These are phyloP conservation scores for Aristolochia fimbriata DNA, from an alignment of 164 flowering plant genomes.

Conservation along the genomic window DNA sequence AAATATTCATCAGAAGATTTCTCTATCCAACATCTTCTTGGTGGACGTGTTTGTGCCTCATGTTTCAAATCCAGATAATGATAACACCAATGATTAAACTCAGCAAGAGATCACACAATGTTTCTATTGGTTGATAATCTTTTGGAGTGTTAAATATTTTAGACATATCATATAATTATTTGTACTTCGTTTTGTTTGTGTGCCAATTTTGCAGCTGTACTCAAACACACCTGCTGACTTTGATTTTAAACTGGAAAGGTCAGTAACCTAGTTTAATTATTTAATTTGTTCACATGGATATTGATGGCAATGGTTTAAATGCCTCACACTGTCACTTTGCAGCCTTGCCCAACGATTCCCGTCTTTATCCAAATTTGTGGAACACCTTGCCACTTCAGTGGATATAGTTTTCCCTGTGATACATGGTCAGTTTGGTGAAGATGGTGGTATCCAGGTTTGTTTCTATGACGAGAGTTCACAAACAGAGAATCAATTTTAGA, in stretches of 20 bases:
- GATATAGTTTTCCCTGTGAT: constrained; percentile 91
- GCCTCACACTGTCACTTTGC: constrained; percentile 10
- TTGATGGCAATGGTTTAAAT: not conserved
- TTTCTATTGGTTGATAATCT: too few species aligned
- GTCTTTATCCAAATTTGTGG: constrained; percentile 63
- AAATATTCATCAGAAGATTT: too few species aligned
- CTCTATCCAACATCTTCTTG: too few species aligned
- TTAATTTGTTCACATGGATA: not conserved
- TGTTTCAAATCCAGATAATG: too few species aligned
- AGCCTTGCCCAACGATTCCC: constrained; percentile 82
- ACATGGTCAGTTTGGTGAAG: constrained; percentile 93
- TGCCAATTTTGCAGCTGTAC: constrained; percentile 39
- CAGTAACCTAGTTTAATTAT: not conserved
- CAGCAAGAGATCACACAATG: too few species aligned
- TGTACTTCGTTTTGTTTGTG: too few species aligned
- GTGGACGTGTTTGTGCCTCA: too few species aligned
- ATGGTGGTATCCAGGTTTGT: constrained; percentile 84
- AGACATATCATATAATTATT: too few species aligned
- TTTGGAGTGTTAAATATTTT: too few species aligned
- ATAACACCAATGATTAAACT: too few species aligned
- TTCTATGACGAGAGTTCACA: not conserved
- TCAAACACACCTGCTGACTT: constrained; percentile 97
- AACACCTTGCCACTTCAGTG: constrained; percentile 63
- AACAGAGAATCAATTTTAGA: not conserved
- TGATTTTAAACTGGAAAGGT: constrained; percentile 94